Percentiles rank a stretch among this genome's conserved stretches.
Conservation (phyloP, 805 yeast species). For the Isabelozyma rhagii region DNA sequence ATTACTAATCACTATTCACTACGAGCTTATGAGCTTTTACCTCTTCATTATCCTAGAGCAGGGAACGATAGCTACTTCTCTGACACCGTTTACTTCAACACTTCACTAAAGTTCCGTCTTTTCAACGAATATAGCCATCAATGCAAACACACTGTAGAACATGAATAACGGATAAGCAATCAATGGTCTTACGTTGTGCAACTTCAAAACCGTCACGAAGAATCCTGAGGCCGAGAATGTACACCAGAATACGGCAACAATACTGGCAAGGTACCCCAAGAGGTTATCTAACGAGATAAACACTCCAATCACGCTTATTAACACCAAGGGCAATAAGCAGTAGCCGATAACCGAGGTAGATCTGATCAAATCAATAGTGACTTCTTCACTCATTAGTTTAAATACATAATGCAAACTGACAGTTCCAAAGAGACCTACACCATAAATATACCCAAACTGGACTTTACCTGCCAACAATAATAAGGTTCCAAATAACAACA, state of each 20-base stretch:
- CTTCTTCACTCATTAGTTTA: constrained; percentile 76
- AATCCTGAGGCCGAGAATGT: constrained; percentile 92
- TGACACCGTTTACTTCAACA: no score
- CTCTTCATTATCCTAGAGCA: no score
- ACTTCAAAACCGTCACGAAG: constrained; percentile 78
- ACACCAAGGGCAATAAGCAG: constrained; percentile 85
- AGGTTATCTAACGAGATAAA: constrained; percentile 65
- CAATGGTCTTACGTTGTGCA: constrained; percentile 81
- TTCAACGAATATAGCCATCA: constrained; percentile 86
- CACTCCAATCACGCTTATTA: constrained; percentile 69
- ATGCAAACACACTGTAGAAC: constrained; percentile 90
- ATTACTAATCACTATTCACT: no score
- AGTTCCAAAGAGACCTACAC: constrained; percentile 91
- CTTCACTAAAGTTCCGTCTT: constrained; percentile 13
- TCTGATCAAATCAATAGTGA: constrained; percentile 54
- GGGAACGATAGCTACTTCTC: no score
- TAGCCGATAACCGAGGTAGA: constrained; percentile 93
- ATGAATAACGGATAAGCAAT: constrained; percentile 91
- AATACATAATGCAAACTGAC: constrained; percentile 78
- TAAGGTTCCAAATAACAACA: constrained; percentile 79
- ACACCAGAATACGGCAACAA: constrained; percentile 79
- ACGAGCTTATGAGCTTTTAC: no score
- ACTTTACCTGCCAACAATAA: constrained; percentile 86
- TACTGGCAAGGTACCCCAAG: constrained; percentile 68
- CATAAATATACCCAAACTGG: constrained; percentile 95